Base-by-base conservation (phyloP, 2,329 filamentous ascomycete species). In the Aspergillus thermomutatus region DNA sequence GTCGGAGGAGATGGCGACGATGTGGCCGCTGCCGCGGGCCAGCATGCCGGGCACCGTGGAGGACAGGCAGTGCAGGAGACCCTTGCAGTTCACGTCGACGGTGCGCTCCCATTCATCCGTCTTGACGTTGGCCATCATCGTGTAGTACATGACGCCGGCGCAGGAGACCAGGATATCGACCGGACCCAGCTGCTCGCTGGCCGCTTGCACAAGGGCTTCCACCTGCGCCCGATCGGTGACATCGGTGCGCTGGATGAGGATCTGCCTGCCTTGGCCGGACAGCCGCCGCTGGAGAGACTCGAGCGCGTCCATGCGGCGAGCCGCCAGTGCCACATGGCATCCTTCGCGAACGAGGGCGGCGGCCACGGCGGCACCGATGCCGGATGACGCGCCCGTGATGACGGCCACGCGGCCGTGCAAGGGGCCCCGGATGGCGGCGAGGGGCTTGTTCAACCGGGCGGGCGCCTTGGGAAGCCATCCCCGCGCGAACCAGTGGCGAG, bases 61-160 rank as follows among this genome's bases (percentile, higher is more conserved):
- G 0, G 88, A 83, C 3, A 93, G 80, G 62, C 86, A 87, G 78
- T 93, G 82, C 53, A 92, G 77, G 1, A 93, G 81, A 40, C 90
- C 90, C 75, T 92, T 92, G 84, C 90, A 92, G 77, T 93, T 93
- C 64, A 93, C 88, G 65, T 92, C 90, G 45, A 93, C 89, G 0
- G 89, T 92, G 56, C 84, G 87, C 61, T 92, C 86, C 90, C 90
- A 93, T 66, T 93, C 87, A 4, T 90, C 87, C 0, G 79, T 83
- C 61, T 88, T 82, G 17, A 79, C 82, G 69, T 92, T 92, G 55
- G 87, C 84, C 90, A 93, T 92, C 86, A 92, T 87, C 54, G 90
- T 92, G 75, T 87, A 93, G 77, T 93, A 93, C 90, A 93, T 93
- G 69, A 93, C 90, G 37, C 90, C 90, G 0, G 90, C 90, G 67